These are phyloP conservation scores for Penicillium sp. DNA, from an alignment of 2,329 filamentous ascomycete genomes.

Conservation along the genomic window DNA sequence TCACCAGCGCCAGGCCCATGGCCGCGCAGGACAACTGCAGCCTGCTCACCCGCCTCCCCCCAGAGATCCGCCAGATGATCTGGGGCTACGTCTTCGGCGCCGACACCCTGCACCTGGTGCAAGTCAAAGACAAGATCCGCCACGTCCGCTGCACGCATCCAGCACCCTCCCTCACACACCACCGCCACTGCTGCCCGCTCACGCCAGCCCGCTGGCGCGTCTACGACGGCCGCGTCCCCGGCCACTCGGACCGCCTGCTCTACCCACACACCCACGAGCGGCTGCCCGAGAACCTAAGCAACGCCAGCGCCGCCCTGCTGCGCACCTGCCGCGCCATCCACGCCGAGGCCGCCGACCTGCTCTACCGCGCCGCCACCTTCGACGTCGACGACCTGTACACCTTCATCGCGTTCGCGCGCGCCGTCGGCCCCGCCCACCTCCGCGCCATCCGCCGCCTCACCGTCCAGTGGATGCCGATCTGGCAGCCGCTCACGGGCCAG, in stretches of 20 bases:
- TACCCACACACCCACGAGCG: slow-evolving; percentile 36
- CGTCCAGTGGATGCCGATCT: slow-evolving; percentile 37
- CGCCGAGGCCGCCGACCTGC: slow-evolving; percentile 30
- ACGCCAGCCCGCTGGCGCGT: slow-evolving; percentile 35
- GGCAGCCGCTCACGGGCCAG: slow-evolving; percentile 34
- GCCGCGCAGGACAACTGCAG: slow-evolving; percentile 20
- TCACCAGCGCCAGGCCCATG: slow-evolving; percentile 13
- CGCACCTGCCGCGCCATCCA: slow-evolving; percentile 37
- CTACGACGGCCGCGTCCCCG: slow-evolving; percentile 17
- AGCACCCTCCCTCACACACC: slow-evolving; percentile 23
- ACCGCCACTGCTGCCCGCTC: slow-evolving; percentile 35
- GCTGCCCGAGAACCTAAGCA: slow-evolving; percentile 26
- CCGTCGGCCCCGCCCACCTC: slow-evolving; percentile 21
- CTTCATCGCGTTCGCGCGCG: slow-evolving; percentile 33
- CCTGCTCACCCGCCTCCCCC: slow-evolving; percentile 31
- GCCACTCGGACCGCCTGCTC: slow-evolving; percentile 25
- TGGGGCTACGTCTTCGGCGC: slow-evolving; percentile 38
- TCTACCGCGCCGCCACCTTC: slow-evolving; percentile 32
- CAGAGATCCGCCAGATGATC: slow-evolving; percentile 40
- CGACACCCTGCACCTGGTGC: slow-evolving; percentile 37
- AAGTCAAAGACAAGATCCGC: slow-evolving; percentile 35
- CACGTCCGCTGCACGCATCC: slow-evolving; percentile 34
- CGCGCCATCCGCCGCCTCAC: slow-evolving; percentile 24
- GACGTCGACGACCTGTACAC: slow-evolving; percentile 40
- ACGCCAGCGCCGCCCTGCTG: slow-evolving; percentile 27